A percentile compares a stretch with the other conserved stretches of the same genome.
Conservation (phyloP, 2,329 filamentous ascomycete genomes). For the Botrytis deweyae region DNA sequence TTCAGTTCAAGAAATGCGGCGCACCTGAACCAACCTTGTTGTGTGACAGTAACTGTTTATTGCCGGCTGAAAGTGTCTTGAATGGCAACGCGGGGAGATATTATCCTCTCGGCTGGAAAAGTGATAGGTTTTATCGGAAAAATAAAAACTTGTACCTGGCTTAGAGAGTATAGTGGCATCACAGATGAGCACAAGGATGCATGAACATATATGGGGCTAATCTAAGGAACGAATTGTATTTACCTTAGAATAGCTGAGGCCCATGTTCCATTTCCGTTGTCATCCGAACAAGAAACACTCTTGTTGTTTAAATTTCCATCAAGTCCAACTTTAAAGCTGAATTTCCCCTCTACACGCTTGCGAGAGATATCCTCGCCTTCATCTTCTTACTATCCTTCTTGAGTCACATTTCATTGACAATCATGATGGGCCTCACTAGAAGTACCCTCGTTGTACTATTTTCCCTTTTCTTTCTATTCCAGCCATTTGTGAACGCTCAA, state of each 20-base stretch:
- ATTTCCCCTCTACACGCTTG: conserved; percentile 4
- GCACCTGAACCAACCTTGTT: not conserved
- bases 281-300: not conserved
- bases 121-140: not conserved
- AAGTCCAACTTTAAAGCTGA: not conserved
- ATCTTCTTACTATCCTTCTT: not conserved
- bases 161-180: not conserved
- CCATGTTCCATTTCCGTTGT: not conserved
- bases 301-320: not conserved
- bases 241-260: not conserved
- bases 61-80: conserved; percentile 5
- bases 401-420: not conserved
- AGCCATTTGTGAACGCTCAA: conserved; percentile 10
- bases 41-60: not conserved
- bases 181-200: not conserved
- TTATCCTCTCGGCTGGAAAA: not conserved
- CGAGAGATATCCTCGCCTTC: conserved; percentile 6
- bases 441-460: conserved; percentile 3
- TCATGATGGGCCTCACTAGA: conserved; percentile 15
- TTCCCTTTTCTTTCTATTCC: not conserved
- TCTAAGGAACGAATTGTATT: not conserved
- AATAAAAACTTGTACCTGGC: not conserved
- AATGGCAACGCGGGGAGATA: not conserved
- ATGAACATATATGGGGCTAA: not conserved
- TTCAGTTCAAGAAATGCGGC: not conserved